These are phyloP conservation scores for Phytopythium litorale DNA, from an alignment of 352 stramenopile genomes.

Conservation along the genomic window DNA sequence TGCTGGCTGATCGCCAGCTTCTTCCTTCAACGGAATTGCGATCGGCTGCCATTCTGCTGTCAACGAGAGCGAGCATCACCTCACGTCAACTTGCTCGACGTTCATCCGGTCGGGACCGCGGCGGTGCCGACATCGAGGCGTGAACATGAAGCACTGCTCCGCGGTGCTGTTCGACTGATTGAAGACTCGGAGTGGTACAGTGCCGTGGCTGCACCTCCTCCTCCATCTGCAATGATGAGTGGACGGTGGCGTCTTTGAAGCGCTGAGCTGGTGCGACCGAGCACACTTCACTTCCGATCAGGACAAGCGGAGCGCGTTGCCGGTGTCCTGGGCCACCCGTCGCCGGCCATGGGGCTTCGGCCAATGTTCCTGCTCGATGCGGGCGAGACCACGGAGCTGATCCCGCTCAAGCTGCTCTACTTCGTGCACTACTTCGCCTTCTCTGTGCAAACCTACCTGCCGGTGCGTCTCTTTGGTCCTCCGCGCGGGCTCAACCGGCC, in stretches of 20 bases:
- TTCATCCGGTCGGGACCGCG: neutral
- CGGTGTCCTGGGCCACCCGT: neutral
- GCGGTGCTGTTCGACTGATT: neutral
- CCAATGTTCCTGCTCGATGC: slow-evolving; percentile 6
- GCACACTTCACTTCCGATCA: neutral
- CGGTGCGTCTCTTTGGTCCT: neutral
- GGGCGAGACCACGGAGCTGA: slow-evolving; percentile 5
- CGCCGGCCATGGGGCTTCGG: neutral
- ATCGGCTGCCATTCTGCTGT: no score
- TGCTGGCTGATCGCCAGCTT: no score
- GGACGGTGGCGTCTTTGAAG: neutral
- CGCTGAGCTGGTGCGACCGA: neutral
- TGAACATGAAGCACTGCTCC: neutral
- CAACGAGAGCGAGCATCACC: no score
- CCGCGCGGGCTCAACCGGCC: neutral
- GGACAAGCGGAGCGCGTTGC: neutral
- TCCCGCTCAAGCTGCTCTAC: slow-evolving; percentile 5
- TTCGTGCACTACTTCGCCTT: neutral
- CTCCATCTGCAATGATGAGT: neutral
- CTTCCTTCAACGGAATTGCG: no score
- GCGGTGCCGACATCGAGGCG: no score
- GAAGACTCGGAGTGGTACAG: neutral
- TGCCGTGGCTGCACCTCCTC: neutral
- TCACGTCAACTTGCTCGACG: no score
- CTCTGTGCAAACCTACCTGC: neutral